These are phyloP conservation scores for Epichloe amarillans DNA, from an alignment of 2,329 filamentous ascomycete genomes.

Conservation along the genomic window DNA sequence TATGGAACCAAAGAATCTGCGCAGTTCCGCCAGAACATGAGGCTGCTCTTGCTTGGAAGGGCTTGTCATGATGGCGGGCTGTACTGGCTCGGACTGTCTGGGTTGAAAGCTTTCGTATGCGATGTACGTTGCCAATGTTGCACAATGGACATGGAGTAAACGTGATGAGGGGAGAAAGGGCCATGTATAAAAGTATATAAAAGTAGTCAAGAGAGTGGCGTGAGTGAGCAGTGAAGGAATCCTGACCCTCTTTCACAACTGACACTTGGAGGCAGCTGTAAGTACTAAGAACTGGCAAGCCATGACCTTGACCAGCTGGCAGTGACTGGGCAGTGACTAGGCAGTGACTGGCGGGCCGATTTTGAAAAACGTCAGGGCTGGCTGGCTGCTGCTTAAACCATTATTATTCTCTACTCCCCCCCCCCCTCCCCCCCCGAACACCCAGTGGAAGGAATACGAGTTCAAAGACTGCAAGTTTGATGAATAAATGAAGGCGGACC, in stretches of 20 bases:
- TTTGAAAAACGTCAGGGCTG: background rate
- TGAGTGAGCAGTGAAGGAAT: background rate
- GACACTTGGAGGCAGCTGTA: background rate
- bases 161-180: background rate
- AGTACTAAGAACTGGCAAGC: background rate
- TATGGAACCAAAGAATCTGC: conserved; percentile 39
- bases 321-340: no score
- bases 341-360: background rate
- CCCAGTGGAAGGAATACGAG: no score
- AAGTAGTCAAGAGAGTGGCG: background rate
- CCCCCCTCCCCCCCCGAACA: no score
- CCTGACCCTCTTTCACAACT: background rate
- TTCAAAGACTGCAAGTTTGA: no score
- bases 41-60: conserved; percentile 3
- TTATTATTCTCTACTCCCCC: no score
- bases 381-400: no score
- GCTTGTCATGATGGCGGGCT: background rate
- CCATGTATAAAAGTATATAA: background rate
- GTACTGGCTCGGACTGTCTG: background rate
- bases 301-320: background rate
- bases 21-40: conserved; percentile 23
- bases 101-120: background rate
- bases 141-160: background rate
- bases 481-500: background rate
- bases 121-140: background rate